Percentiles rank a stretch among this genome's conserved stretches.
Conservation (phyloP, 164 flowering plant species). For the Sedum album region DNA sequence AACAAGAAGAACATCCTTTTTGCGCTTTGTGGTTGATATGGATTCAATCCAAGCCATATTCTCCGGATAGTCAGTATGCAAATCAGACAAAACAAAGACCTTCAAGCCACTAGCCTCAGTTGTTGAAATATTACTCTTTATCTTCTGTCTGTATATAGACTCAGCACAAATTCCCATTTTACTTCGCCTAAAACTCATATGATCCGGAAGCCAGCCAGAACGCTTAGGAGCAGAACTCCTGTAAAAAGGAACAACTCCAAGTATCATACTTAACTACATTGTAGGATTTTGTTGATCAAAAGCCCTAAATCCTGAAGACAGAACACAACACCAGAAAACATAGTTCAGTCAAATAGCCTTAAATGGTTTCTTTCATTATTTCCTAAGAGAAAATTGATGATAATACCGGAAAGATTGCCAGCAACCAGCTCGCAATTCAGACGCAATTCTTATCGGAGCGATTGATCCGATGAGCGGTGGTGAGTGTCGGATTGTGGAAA, state of each 20-base stretch:
- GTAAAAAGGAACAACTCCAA: too few relatives aligned
- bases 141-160: not conserved
- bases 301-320: too few relatives aligned
- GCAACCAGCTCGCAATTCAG: too few relatives aligned
- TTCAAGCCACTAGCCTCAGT: constrained; percentile 20
- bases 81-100: constrained; percentile 64
- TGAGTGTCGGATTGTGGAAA: not conserved
- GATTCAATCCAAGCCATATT: constrained; percentile 63
- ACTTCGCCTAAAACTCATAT: not conserved
- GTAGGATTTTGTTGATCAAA: too few relatives aligned
- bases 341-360: too few relatives aligned
- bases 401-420: too few relatives aligned
- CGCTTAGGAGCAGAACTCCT: not conserved
- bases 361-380: too few relatives aligned
- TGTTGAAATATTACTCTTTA: not conserved
- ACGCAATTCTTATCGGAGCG: too few relatives aligned
- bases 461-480: too few relatives aligned
- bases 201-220: not conserved
- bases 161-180: not conserved
- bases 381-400: too few relatives aligned
- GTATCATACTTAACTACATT: too few relatives aligned
- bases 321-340: too few relatives aligned
- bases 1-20: constrained; percentile 57
- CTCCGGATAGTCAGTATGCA: constrained; percentile 71
- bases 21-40: constrained; percentile 20